Evolutionary conservation across 1,139 yeast genomes (phyloP), one percentile per base, ranked within the genome.

Genomic region (Kluyveromyces sp.): DNA sequence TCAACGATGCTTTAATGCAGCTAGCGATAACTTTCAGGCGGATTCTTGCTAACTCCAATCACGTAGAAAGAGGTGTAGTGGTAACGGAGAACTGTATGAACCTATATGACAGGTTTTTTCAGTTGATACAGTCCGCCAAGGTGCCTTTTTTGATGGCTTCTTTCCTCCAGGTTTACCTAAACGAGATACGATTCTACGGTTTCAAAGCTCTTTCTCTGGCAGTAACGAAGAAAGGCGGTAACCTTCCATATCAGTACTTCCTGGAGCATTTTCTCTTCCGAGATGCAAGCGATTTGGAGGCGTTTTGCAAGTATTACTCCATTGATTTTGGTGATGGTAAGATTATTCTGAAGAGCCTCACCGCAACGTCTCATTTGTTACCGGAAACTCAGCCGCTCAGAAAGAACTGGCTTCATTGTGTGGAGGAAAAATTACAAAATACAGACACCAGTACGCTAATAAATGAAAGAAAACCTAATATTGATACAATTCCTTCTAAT

Each of bases 71-170:
- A 53, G 82, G 84, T 2, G 68, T 67, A 46, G 66, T 69, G 15
- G 70, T 74, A 48, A 65, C 78, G 1, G 80, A 80, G 35, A 87
- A 86, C 19, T 74, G 83, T 7, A 61, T 79, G 33, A 78, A 83
- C 54, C 60, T 81, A 17, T 87, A 78, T 58, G 70, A 73, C 2
- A 74, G 75, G 43, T 84, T 88, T 57, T 92, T 94, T 63, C 65
- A 74, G 43, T 58, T 75, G 8, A 55, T 78, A 8, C 73, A 75
- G 16, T 70, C 72, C 33, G 64, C 69, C 7, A 63, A 67, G 2
- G 78, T 87, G 0, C 94, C 96, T 1, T 75, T 81, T 46, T 66
- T 89, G 32, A 64, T 86, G 62, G 73, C 87, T 0, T 88, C 94
- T 49, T 66, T 92, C 35, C 63, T 87, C 26, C 96, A 92, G 58